These are phyloP conservation scores for Boletellus sp. DNA, from an alignment of 768 basidiomycete species.

Conservation along the genomic window DNA sequence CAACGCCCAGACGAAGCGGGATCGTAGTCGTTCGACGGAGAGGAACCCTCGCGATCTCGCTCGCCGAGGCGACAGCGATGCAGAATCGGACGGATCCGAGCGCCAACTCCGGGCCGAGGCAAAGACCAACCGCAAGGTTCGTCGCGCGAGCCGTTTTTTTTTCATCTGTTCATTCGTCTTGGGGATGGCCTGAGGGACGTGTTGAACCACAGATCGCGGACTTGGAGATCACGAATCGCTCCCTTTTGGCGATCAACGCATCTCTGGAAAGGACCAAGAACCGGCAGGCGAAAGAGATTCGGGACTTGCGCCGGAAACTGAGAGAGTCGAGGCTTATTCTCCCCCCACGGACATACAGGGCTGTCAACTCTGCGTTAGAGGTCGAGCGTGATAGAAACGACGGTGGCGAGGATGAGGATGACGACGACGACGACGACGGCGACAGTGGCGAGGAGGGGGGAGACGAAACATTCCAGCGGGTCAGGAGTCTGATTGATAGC, in stretches of 20 bases:
- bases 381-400: conserved; percentile 42
- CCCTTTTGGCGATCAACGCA: conserved; percentile 80
- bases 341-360: conserved; percentile 60
- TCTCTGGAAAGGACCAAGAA: conserved; percentile 78
- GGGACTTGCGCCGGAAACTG: conserved; percentile 75
- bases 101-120: conserved; percentile 65
- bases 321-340: conserved; percentile 79
- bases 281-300: conserved; percentile 79
- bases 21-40: conserved; percentile 23
- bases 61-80: conserved; percentile 32
- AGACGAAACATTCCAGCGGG: conserved; percentile 60
- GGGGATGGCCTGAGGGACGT: conserved; percentile 1
- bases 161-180: too few species aligned
- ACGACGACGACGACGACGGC: conserved; percentile 38
- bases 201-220: conserved; percentile 68
- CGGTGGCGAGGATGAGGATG: conserved; percentile 35
- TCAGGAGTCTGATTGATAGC: conserved; percentile 59
- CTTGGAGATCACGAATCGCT: conserved; percentile 86
- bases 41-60: conserved; percentile 4
- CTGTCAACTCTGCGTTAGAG: conserved; percentile 47
- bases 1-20: conserved; percentile 9
- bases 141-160: conserved; percentile 8
- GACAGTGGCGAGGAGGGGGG: conserved; percentile 27
- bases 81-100: conserved; percentile 36
- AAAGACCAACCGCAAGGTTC: conserved; percentile 84